These are phyloP conservation scores for Mortierella alpina DNA, from an alignment of 192 early-diverging fungal species.

Conservation along the genomic window DNA sequence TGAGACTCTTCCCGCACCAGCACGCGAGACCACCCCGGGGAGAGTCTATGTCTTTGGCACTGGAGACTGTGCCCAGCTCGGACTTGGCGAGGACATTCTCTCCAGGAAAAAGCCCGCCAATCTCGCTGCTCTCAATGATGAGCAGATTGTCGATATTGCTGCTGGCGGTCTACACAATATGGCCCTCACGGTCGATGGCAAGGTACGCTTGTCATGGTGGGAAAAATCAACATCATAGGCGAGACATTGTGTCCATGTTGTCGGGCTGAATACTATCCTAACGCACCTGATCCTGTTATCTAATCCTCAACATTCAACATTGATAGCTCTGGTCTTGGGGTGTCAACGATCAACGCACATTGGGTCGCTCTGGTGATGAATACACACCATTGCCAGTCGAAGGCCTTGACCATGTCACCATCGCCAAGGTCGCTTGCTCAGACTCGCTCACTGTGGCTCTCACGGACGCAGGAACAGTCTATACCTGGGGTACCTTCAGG, in stretches of 20 bases:
- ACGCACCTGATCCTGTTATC: no score
- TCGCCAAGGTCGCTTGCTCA: constrained; percentile 52
- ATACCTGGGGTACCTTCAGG: constrained; percentile 88
- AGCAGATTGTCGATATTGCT: constrained; percentile 78
- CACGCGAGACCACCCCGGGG: constrained; percentile 53
- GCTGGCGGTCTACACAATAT: constrained; percentile 92
- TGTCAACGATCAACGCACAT: constrained; percentile 91
- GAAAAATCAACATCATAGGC: not conserved
- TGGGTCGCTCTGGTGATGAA: constrained; percentile 80
- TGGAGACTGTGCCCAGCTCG: constrained; percentile 92
- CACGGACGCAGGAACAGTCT: constrained; percentile 81
- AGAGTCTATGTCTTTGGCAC: constrained; percentile 87
- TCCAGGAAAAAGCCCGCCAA: constrained; percentile 84
- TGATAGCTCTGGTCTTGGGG: constrained; percentile 93
- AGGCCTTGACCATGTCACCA: constrained; percentile 77
- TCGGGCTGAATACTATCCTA: not conserved
- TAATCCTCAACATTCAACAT: no score
- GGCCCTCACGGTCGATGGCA: constrained; percentile 77
- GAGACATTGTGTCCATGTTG: not conserved
- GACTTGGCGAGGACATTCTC: constrained; percentile 84
- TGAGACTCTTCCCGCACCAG: constrained; percentile 3
- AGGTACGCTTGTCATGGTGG: constrained; percentile 55
- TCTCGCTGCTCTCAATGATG: constrained; percentile 72
- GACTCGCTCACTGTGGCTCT: constrained; percentile 82
- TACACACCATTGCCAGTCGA: constrained; percentile 73